Evolutionary conservation across 2,329 filamentous ascomycete genomes (phyloP), one percentile per base, ranked within the genome.

Genomic region (Claviceps fusiformis): DNA sequence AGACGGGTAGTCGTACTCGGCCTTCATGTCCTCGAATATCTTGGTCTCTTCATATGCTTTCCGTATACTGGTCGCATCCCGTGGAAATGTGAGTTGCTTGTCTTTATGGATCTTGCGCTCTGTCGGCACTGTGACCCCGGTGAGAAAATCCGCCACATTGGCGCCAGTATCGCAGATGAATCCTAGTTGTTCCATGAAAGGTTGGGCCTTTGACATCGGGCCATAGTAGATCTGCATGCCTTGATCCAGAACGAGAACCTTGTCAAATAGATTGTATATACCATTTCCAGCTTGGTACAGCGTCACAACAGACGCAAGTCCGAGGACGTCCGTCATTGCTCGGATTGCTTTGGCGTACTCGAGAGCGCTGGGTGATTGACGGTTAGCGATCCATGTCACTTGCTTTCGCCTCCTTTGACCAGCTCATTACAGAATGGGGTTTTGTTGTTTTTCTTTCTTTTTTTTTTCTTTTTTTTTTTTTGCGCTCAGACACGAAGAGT

Each of bases 231-330:
- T 75, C 60, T 87, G 67, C 58, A 81, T 80, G 50, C 84, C 84
- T 56, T 81, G 76, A 50, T 87, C 82, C 3, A 87, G 73, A 9
- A 87, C 76, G 0, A 87, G 71, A 0, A 86, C 82, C 62, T 87
- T 87, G 64, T 87, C 83, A 63, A 87, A 87, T 0, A 83, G 73
- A 31, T 85, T 72, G 64, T 85, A 86, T 56, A 87, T 86, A 29
- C 78, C 81, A 55, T 87, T 85, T 6, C 82, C 81, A 3, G 85
- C 84, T 63, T 87, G 85, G 63, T 88, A 87, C 0, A 86, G 71
- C 0, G 82, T 84, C 13, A 85, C 80, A 50, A 85, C 79, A 0
- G 80, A 77, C 0, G 80, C 71, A 4, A 84, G 69, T 0, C 80
- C 79, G 4, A 80, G 69, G 1, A 82, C 74, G 58, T 86, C 81